Evolutionary conservation across 1,284 basidiomycete genomes (phyloP).

Genomic region (Apiotrichum siamense): DNA sequence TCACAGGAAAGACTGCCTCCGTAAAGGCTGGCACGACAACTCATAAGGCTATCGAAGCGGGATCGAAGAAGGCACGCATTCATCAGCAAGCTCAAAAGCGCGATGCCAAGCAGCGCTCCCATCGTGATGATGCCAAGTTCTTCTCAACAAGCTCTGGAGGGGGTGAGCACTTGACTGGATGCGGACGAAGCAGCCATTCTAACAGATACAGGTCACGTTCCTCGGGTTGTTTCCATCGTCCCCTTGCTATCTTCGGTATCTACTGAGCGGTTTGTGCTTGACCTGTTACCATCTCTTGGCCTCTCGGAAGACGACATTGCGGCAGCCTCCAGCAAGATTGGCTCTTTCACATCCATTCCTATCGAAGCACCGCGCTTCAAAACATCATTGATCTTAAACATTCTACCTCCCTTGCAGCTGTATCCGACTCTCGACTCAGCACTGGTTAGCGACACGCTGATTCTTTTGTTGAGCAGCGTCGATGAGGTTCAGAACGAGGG

Average conservation of each 20-base stretch:
- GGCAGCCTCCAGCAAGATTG: constrained; percentile 13
- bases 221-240: constrained; percentile 48
- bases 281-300: constrained; percentile 63
- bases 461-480: constrained; percentile 59
- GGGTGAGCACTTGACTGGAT: constrained; percentile 14
- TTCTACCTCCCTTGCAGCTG: constrained; percentile 62
- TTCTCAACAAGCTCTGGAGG: constrained; percentile 47
- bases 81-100: constrained; percentile 42
- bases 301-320: constrained; percentile 52
- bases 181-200: no score
- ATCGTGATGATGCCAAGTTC: constrained; percentile 51
- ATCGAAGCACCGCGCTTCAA: constrained; percentile 83
- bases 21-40: constrained; percentile 3
- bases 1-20: constrained; percentile 59
- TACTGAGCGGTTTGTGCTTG: constrained; percentile 63
- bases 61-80: constrained; percentile 38
- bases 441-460: constrained; percentile 83
- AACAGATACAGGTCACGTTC: constrained; percentile 37
- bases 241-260: constrained; percentile 48
- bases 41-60: constrained; percentile 25
- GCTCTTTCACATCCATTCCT: constrained; percentile 63
- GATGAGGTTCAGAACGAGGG: constrained; percentile 60
- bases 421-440: constrained; percentile 80
- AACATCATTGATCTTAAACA: constrained; percentile 79
- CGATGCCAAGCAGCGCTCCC: constrained; percentile 60